A percentile compares a stretch with the other conserved stretches of the same genome.
These are phyloP conservation scores for Phalaenopsis aphrodite DNA, from an alignment of 106 monocot species.

Conservation along the genomic window DNA sequence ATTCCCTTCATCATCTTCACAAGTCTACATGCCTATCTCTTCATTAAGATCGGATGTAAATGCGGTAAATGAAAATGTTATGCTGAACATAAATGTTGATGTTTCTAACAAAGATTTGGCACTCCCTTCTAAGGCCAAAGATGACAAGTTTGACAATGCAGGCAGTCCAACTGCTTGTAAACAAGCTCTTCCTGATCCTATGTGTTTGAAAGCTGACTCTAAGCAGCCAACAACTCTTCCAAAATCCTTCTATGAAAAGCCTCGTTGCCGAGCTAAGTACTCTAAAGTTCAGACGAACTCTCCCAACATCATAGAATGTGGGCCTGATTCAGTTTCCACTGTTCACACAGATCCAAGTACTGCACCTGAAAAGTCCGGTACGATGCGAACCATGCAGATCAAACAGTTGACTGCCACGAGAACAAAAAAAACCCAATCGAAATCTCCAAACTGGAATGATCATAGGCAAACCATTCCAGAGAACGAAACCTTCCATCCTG, in stretches of 20 bases:
- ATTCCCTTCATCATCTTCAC: slow-evolving; percentile 12
- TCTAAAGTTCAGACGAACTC: slow-evolving; percentile 20
- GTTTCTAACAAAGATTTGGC: slow-evolving; percentile 12
- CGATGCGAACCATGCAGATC: slow-evolving; percentile 26
- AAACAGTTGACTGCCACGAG: slow-evolving; percentile 16
- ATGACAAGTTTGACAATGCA: slow-evolving; percentile 24
- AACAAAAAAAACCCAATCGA: slow-evolving; percentile 5
- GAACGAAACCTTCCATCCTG: slow-evolving; percentile 24
- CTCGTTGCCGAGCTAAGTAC: slow-evolving; percentile 16
- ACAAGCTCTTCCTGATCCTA: slow-evolving; percentile 12
- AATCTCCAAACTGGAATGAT: slow-evolving; percentile 1
- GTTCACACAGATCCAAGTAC: slow-evolving; percentile 10
- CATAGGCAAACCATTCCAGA: slow-evolving; percentile 17
- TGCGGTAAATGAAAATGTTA: slow-evolving; percentile 17
- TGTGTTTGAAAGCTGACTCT: slow-evolving; percentile 14
- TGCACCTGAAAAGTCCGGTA: slow-evolving; percentile 8
- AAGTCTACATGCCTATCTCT: slow-evolving; percentile 17
- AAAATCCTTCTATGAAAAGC: slow-evolving; percentile 31
- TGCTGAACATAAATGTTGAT: slow-evolving; percentile 1
- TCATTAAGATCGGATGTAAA: slow-evolving; percentile 10
- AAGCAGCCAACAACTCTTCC: slow-evolving; percentile 9
- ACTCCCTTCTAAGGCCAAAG: slow-evolving; percentile 23
- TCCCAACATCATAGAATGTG: slow-evolving; percentile 6
- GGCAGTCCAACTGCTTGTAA: slow-evolving; percentile 20
- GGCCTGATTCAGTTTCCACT: slow-evolving; percentile 14